phyloP scores from a whole-genome alignment of 106 monocot species.

The Vanilla planifolia region DNA sequence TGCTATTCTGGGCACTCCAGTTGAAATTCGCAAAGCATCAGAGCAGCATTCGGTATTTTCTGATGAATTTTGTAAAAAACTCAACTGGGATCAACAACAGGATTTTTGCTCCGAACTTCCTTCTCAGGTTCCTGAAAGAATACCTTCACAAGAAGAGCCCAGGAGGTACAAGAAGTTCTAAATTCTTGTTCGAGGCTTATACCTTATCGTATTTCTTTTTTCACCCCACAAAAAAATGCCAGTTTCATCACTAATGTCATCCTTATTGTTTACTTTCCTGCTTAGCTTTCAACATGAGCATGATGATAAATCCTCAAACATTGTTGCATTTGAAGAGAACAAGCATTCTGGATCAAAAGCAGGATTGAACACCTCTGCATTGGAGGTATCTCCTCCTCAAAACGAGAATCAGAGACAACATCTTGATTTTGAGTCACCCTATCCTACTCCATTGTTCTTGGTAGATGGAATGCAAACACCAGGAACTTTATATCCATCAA shows the following conservation, averaged over 20 bases:
- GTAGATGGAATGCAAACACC: conserved; percentile 53
- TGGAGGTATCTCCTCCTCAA: conserved; percentile 18
- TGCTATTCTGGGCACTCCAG: conserved; percentile 20
- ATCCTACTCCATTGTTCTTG: conserved; percentile 46
- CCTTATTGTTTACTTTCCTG: not conserved
- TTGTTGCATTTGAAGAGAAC: conserved; percentile 14
- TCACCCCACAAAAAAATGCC: not conserved
- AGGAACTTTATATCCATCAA: conserved; percentile 37
- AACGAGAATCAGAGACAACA: conserved; percentile 7
- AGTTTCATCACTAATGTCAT: not conserved
- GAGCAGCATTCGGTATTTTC: not conserved
- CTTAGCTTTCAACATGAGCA: conserved; percentile 13
- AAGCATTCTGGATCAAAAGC: conserved; percentile 8
- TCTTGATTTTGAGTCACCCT: conserved; percentile 18
- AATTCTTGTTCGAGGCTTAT: no score
- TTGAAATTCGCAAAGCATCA: conserved; percentile 17
- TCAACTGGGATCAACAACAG: conserved; percentile 7
- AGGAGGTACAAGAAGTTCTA: no score
- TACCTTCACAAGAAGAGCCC: not conserved
- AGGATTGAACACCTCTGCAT: not conserved
- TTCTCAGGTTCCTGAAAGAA: not conserved
- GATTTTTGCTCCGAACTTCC: not conserved
- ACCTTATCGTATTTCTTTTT: no score
- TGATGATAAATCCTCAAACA: not conserved
- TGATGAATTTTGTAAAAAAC: not conserved